Evolutionary conservation across 495 filamentous ascomycete genomes (phyloP).

Genomic region (Extremus antarcticus): DNA sequence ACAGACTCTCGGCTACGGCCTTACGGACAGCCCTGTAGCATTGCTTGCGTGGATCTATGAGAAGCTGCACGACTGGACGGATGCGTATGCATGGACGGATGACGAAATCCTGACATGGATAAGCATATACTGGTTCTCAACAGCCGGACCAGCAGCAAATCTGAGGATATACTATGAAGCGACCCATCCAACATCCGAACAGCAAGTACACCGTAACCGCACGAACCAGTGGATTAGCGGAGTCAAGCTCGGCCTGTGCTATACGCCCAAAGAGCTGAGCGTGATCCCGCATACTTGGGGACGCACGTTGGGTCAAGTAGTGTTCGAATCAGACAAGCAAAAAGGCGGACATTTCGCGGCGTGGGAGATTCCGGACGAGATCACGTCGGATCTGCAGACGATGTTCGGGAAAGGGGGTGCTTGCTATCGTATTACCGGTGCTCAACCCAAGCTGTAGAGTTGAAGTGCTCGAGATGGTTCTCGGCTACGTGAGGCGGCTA

Average conservation of each 20-base stretch:
- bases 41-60: conserved; percentile 58
- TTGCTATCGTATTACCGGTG: conserved; percentile 8
- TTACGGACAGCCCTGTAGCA: conserved; percentile 51
- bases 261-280: conserved; percentile 18
- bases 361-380: conserved; percentile 29
- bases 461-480: neutral
- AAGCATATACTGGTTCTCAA: conserved; percentile 50
- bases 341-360: conserved; percentile 34
- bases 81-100: conserved; percentile 55
- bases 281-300: conserved; percentile 21
- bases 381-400: conserved; percentile 27
- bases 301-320: conserved; percentile 19
- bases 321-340: conserved; percentile 29
- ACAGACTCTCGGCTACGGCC: conserved; percentile 47
- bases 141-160: conserved; percentile 45
- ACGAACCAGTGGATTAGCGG: conserved; percentile 17
- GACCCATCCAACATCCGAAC: conserved; percentile 1
- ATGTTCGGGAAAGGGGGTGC: conserved; percentile 24
- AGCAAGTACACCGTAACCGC: neutral
- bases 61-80: conserved; percentile 59
- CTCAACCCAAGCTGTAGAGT: conserved; percentile 5
- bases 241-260: conserved; percentile 19
- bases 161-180: conserved; percentile 53
- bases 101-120: conserved; percentile 59
- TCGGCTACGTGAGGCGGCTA: neutral